Evolutionary conservation across 2,329 filamentous ascomycete genomes (phyloP), one percentile per base, ranked within the genome.

Genomic region (Ambrosiella cleistominuta): DNA sequence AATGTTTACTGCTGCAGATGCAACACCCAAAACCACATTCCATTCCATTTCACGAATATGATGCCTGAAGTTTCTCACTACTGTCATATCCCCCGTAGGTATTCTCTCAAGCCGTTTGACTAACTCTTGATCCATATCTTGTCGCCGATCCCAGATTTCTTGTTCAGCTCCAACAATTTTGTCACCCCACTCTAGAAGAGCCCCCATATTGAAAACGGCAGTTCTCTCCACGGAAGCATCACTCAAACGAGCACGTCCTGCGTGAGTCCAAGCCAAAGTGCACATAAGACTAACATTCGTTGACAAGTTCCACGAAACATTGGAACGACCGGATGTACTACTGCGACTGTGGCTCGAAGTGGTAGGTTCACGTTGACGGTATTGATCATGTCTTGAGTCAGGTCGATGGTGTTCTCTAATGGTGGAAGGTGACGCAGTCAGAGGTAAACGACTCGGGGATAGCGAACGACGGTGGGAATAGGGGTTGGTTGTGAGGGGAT

Each of bases 211-310:
- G n/a, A 63, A 62, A 49, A 65, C 63, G 9, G 65, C 65, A 47
- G 61, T 38, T 12, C 63, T 64, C 62, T 69, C 67, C 12, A 65
- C 61, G 38, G 64, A 63, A 37, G 65, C 63, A 7, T 68, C 65
- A 39, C 66, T 55, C 9, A 65, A 61, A 7, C 68, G 63, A 44
- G 67, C 65, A n/a, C 65, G 64, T 50, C 64, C 64, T 27, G 67
- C 65, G 13, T 65, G 64, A 9, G 60, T 61, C 68, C 67, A 70
- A 2, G 68, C 54, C 59, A 66, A 62, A 42, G 62, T 63, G 62
- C 66, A 68, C 40, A 70, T 68, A 40, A 53, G 60, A 40, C 63
- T 66, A 15, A 65, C 58, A 60, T 69, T 69, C 39, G 63, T 61
- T 13, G 68, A 63, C 1, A 70, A 37, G 13, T 60, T 58, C 19